Conservation (phyloP, 371 early-diverging fungal species). For the Mortierella sp. region DNA sequence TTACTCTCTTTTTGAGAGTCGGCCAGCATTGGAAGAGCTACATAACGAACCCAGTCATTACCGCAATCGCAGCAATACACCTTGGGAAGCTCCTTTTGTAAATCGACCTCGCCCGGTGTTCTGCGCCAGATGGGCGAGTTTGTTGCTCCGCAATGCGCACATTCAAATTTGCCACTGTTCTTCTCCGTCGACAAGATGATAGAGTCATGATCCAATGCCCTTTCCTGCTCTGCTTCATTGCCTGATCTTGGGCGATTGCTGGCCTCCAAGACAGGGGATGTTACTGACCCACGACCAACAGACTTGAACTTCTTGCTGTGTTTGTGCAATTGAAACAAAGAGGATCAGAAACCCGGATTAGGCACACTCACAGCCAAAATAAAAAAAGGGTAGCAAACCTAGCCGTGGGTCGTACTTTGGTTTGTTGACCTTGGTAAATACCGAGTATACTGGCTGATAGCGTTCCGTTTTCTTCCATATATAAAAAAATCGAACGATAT, state of each 20-base stretch:
- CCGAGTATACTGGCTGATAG: slow-evolving; percentile 74
- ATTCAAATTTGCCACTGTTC: slow-evolving; percentile 54
- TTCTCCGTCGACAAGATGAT: slow-evolving; percentile 35
- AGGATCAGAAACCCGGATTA: too few relatives aligned
- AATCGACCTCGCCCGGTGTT: slow-evolving; percentile 62
- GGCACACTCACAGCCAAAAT: too few relatives aligned
- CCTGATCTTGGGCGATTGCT: slow-evolving; percentile 26
- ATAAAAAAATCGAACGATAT: slow-evolving; percentile 77
- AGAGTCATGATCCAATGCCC: slow-evolving; percentile 32
- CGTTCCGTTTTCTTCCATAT: slow-evolving; percentile 79
- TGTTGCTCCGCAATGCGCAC: slow-evolving; percentile 67
- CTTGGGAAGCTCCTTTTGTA: slow-evolving; percentile 57
- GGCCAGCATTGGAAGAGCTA: slow-evolving; percentile 57
- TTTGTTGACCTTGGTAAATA: slow-evolving; percentile 74
- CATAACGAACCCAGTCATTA: slow-evolving; percentile 81
- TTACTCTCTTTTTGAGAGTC: slow-evolving; percentile 38
- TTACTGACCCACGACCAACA: slow-evolving; percentile 37
- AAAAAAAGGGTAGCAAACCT: too few relatives aligned
- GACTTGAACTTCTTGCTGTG: slow-evolving; percentile 62
- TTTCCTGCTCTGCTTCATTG: slow-evolving; percentile 25
- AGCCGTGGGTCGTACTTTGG: slow-evolving; percentile 65
- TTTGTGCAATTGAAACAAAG: not conserved
- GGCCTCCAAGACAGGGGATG: slow-evolving; percentile 24
- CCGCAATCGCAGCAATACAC: slow-evolving; percentile 82
- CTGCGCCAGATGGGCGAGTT: slow-evolving; percentile 65